These are phyloP conservation scores for Boletus rufocinnamomeus DNA, from an alignment of 768 basidiomycete species.

Conservation along the genomic window DNA sequence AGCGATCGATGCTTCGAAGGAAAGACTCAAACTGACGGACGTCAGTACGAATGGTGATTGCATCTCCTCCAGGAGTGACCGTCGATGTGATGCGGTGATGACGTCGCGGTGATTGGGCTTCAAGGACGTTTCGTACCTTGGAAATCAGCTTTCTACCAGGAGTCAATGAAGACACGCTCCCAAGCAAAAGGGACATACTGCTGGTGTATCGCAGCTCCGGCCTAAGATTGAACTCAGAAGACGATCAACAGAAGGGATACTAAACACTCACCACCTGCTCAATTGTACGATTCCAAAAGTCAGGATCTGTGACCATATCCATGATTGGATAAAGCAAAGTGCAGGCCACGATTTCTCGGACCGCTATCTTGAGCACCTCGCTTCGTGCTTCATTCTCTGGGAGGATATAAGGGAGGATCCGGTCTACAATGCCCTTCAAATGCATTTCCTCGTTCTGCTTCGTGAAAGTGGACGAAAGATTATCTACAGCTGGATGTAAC, in stretches of 20 bases:
- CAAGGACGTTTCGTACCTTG: conserved; percentile 81
- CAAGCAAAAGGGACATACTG: conserved; percentile 44
- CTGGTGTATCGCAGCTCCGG: conserved; percentile 70
- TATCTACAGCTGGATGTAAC: conserved; percentile 85
- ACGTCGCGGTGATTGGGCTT: conserved; percentile 70
- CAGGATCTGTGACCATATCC: conserved; percentile 93
- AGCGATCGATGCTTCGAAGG: conserved; percentile 78
- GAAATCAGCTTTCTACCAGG: conserved; percentile 73
- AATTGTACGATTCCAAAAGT: conserved; percentile 94
- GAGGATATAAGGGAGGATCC: conserved; percentile 68
- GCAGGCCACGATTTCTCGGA: conserved; percentile 82
- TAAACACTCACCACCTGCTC: conserved; percentile 80
- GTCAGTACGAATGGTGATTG: conserved; percentile 82
- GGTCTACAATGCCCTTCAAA: conserved; percentile 69
- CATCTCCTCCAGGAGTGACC: conserved; percentile 52
- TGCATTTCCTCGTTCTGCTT: conserved; percentile 90
- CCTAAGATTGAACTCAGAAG: conserved; percentile 37
- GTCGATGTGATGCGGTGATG: conserved; percentile 44
- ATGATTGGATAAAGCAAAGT: conserved; percentile 82
- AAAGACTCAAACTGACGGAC: conserved; percentile 88
- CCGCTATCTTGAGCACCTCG: conserved; percentile 67
- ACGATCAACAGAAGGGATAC: conserved; percentile 2
- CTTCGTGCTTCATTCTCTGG: conserved; percentile 77
- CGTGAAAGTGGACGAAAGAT: conserved; percentile 85
- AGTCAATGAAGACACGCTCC: conserved; percentile 2